A percentile compares a stretch with the other conserved stretches of the same genome.
phyloP scores from a whole-genome alignment of 371 early-diverging fungal genomes.

The Umbelopsis sp. region DNA sequence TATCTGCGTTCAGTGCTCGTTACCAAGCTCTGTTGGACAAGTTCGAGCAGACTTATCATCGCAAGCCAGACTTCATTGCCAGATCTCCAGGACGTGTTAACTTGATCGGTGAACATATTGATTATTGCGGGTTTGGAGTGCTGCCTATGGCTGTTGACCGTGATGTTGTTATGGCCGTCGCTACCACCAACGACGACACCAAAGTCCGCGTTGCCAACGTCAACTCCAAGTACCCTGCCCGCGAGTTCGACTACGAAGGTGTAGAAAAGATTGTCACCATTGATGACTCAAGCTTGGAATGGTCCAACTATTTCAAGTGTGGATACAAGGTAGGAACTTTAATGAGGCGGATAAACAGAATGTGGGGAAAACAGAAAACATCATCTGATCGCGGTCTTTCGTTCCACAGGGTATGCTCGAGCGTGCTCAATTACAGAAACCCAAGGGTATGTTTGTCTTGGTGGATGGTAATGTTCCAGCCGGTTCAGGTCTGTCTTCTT shows the following conservation, averaged over 20 bases:
- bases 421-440: slow-evolving; percentile 50
- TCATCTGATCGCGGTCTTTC: not conserved
- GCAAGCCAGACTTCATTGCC: slow-evolving; percentile 78
- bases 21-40: slow-evolving; percentile 55
- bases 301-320: slow-evolving; percentile 90
- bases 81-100: slow-evolving; percentile 95
- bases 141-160: slow-evolving; percentile 95
- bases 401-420: slow-evolving; percentile 69
- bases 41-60: slow-evolving; percentile 68
- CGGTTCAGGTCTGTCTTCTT: slow-evolving; percentile 87
- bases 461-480: slow-evolving; percentile 84
- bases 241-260: slow-evolving; percentile 63
- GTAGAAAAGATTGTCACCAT: slow-evolving; percentile 66
- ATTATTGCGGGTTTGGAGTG: slow-evolving; percentile 93
- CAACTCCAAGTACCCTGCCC: slow-evolving; percentile 62
- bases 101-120: slow-evolving; percentile 96
- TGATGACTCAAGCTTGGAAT: slow-evolving; percentile 68
- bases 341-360: too few relatives aligned
- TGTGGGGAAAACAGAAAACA: not conserved
- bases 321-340: slow-evolving; percentile 68
- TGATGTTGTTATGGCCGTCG: slow-evolving; percentile 81
- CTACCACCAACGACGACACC: slow-evolving; percentile 49
- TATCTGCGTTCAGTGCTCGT: slow-evolving; percentile 44
- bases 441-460: slow-evolving; percentile 70
- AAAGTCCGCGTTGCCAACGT: slow-evolving; percentile 69